phyloP scores from a whole-genome alignment of 352 stramenopile species.

The Pythium volutum region DNA sequence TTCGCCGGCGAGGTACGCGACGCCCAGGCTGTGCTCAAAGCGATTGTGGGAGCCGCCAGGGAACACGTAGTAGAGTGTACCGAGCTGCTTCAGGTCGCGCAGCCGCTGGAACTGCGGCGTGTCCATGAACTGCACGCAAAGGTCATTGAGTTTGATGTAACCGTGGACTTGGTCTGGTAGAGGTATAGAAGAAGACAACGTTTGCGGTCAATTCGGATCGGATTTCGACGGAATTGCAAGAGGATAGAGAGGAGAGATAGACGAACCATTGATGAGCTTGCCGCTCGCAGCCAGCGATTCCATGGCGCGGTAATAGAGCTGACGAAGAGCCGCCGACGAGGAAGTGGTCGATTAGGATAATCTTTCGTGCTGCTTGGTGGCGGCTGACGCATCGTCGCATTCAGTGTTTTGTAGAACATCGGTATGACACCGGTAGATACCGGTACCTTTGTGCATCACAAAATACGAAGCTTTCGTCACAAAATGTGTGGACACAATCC shows the following conservation, averaged over 20 bases:
- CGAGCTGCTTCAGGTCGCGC: conserved; percentile 93
- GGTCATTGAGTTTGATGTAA: conserved; percentile 72
- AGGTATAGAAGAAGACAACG: too few relatives aligned
- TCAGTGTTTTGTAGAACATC: too few relatives aligned
- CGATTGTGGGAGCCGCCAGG: conserved; percentile 89
- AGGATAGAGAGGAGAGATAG: background rate
- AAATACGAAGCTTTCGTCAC: too few relatives aligned
- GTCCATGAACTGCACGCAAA: conserved; percentile 88
- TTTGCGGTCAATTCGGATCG: background rate
- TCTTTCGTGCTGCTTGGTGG: conserved; percentile 5
- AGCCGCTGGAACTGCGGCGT: conserved; percentile 94
- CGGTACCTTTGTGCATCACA: too few relatives aligned
- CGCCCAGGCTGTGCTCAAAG: conserved; percentile 96
- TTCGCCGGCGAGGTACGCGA: conserved; percentile 91
- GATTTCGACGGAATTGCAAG: background rate
- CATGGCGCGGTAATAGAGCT: background rate
- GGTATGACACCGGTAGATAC: too few relatives aligned
- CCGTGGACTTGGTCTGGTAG: conserved; percentile 71
- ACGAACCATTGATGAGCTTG: conserved; percentile 68
- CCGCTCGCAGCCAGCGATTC: conserved; percentile 17
- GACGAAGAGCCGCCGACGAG: background rate
- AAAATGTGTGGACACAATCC: too few relatives aligned
- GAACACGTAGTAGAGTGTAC: conserved; percentile 87
- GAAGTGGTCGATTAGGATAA: too few relatives aligned
- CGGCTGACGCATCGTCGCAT: too few relatives aligned